Evolutionary conservation across 129 eudicot genomes (phyloP).

Genomic region (Artemisia annua): DNA sequence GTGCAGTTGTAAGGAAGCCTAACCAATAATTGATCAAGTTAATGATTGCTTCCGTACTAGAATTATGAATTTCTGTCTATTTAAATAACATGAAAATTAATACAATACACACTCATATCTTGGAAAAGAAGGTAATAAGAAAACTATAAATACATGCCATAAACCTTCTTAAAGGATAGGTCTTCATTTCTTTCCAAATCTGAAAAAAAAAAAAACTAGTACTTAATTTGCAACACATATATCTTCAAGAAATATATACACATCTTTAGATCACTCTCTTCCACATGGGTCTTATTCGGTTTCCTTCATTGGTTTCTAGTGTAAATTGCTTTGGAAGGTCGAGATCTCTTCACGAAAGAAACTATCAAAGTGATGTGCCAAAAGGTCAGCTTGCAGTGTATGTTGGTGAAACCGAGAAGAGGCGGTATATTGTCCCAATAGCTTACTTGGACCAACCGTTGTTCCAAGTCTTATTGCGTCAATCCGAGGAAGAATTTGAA

Average conservation of each 20-base stretch:
- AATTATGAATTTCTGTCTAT: not conserved
- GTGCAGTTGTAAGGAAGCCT: conserved; percentile 1
- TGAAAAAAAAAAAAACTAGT: not conserved
- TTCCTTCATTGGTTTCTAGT: conserved; percentile 17
- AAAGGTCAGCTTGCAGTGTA: conserved; percentile 34
- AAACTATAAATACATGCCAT: conserved; percentile 12
- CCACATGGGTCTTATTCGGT: conserved; percentile 21
- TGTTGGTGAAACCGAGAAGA: conserved; percentile 30
- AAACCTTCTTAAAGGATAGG: not conserved
- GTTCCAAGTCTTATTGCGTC: conserved; percentile 24
- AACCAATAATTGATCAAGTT: not conserved
- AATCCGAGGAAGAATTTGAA: conserved; percentile 32
- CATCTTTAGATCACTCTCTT: not conserved
- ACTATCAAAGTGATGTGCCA: conserved; percentile 21
- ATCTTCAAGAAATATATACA: not conserved
- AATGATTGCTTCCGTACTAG: not conserved
- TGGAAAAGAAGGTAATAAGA: conserved; percentile 7
- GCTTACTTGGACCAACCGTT: conserved; percentile 24
- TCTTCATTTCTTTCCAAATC: not conserved
- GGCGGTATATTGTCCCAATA: conserved; percentile 28
- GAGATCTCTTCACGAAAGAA: conserved; percentile 6
- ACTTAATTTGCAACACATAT: not conserved
- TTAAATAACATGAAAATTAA: not conserved
- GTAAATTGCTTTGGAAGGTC: conserved; percentile 22
- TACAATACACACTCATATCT: not conserved